These are phyloP conservation scores for Mollisiaceae sp. DNA, from an alignment of 2,329 filamentous ascomycete species.

Conservation along the genomic window DNA sequence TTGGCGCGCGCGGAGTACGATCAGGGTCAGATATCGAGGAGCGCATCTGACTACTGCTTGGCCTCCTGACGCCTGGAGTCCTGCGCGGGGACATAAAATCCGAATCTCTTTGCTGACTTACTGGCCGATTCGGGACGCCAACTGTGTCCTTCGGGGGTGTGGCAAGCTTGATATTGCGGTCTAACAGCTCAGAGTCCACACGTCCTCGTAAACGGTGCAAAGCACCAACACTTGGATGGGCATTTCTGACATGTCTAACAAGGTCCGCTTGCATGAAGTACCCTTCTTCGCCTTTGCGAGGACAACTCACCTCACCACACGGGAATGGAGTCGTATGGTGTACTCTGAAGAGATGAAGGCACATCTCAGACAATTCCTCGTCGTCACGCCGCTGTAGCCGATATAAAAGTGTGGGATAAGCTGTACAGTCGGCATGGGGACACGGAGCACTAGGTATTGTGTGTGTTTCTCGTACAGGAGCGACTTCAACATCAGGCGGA, in stretches of 20 bases:
- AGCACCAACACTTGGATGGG: constrained; percentile 32
- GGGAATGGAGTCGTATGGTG: constrained; percentile 39
- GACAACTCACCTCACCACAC: constrained; percentile 36
- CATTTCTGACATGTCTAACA: constrained; percentile 34
- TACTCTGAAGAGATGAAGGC: constrained; percentile 33
- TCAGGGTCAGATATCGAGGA: constrained; percentile 31
- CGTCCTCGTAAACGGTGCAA: constrained; percentile 35
- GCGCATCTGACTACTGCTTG: constrained; percentile 19
- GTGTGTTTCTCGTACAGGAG: constrained; percentile 11
- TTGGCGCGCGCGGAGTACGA: constrained; percentile 26
- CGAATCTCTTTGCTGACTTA: constrained; percentile 23
- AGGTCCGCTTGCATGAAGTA: constrained; percentile 37
- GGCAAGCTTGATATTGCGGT: constrained; percentile 18
- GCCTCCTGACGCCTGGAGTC: not conserved
- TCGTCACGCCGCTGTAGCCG: constrained; percentile 30
- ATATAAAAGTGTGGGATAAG: constrained; percentile 26
- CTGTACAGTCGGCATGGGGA: constrained; percentile 36
- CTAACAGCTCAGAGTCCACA: constrained; percentile 31
- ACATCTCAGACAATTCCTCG: constrained; percentile 37
- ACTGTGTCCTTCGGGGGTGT: constrained; percentile 1
- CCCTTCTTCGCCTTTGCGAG: constrained; percentile 33
- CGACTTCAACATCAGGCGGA: constrained; percentile 17
- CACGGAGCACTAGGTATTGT: constrained; percentile 30
- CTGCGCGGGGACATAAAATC: constrained; percentile 31
- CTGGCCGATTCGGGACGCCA: not conserved